Conservation (phyloP, 1,284 basidiomycete genomes). For the Hemileia vastatrix region DNA sequence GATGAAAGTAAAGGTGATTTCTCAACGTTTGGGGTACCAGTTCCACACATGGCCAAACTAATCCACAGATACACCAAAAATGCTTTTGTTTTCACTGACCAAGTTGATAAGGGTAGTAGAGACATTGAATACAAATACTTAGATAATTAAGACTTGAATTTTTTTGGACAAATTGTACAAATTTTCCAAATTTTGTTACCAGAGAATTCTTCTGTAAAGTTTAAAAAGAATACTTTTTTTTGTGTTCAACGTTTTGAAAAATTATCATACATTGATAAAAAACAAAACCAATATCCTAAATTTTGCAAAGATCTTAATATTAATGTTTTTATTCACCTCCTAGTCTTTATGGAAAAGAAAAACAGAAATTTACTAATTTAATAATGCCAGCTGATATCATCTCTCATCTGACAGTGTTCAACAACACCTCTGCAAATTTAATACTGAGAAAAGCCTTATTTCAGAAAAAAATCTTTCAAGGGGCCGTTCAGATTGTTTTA, state of each 20-base stretch:
- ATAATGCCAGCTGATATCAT: not conserved
- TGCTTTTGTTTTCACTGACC: slow-evolving; percentile 4
- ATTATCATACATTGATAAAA: too few species aligned
- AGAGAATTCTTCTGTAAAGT: too few species aligned
- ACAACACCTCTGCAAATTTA: not conserved
- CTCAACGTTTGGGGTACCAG: not conserved
- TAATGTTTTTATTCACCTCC: slow-evolving; percentile 3
- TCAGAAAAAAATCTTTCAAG: too few species aligned
- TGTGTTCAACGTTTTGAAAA: too few species aligned
- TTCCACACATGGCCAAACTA: slow-evolving; percentile 4
- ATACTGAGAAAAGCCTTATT: too few species aligned
- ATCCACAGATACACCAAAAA: slow-evolving; percentile 2
- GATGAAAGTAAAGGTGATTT: slow-evolving; percentile 2
- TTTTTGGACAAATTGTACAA: slow-evolving; percentile 2
- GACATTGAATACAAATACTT: slow-evolving; percentile 6
- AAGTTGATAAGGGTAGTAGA: slow-evolving; percentile 11
- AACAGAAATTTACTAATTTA: not conserved
- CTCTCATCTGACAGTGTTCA: not conserved
- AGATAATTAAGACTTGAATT: not conserved
- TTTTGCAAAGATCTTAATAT: slow-evolving; percentile 11
- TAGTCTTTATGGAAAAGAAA: slow-evolving; percentile 1
- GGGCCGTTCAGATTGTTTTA: too few species aligned
- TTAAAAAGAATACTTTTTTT: too few species aligned
- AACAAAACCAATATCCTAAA: slow-evolving; percentile 6
- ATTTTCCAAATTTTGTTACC: slow-evolving; percentile 6